Evolutionary conservation across 306 rosid genomes (phyloP).

Genomic region (Ammopiptanthus mongolicus): DNA sequence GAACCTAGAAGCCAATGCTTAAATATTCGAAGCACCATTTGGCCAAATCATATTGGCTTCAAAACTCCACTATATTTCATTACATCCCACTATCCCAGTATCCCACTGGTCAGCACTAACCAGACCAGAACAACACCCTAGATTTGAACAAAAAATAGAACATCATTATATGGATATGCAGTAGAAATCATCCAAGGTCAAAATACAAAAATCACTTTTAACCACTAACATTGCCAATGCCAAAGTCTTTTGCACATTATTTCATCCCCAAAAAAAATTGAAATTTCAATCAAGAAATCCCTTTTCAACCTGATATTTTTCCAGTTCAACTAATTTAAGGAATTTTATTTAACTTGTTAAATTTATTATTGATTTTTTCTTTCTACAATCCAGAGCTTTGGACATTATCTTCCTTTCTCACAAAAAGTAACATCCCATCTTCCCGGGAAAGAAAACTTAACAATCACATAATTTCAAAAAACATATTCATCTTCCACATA

Average conservation of each 20-base stretch:
- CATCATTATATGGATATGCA: not conserved
- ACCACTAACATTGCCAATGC: not conserved
- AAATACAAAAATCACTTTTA: not conserved
- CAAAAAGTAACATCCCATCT: not conserved
- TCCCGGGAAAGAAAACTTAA: not conserved
- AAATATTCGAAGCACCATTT: not conserved
- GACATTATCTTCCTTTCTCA: not conserved
- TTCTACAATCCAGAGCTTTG: not conserved
- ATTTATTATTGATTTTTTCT: not conserved
- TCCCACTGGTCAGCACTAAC: not conserved
- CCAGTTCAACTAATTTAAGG: not conserved
- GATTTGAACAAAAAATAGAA: not conserved
- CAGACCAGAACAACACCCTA: not conserved
- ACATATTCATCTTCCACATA: not conserved
- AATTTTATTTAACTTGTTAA: not conserved
- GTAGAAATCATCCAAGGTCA: not conserved
- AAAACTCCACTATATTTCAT: not conserved
- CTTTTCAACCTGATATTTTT: not conserved
- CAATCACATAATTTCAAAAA: not conserved
- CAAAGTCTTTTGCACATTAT: not conserved
- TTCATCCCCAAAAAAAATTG: not conserved
- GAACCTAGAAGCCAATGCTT: not conserved
- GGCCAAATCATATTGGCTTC: not conserved
- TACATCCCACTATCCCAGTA: not conserved
- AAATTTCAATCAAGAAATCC: not conserved